Conservation (phyloP, 78 protist genomes). For the Cyanophora paradoxa region DNA sequence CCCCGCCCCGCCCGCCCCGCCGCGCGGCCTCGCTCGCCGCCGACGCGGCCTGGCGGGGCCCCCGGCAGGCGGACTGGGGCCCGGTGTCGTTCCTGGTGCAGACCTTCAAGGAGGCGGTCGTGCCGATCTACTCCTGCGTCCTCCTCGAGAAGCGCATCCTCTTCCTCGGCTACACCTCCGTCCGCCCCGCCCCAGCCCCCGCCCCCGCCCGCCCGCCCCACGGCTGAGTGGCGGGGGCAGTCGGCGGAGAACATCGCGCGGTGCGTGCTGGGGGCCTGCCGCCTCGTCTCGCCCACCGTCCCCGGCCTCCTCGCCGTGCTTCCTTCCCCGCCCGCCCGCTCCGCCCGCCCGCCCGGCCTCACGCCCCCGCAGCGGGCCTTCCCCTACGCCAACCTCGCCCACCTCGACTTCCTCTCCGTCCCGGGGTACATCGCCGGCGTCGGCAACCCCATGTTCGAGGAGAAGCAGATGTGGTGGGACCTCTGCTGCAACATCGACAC, state of each 20-base stretch:
- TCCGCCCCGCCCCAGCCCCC: too few relatives aligned
- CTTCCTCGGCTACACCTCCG: slow-evolving; percentile 67
- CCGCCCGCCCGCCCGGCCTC: slow-evolving; percentile 57
- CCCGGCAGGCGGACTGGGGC: too few relatives aligned
- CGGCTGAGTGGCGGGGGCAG: too few relatives aligned
- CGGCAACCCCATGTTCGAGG: slow-evolving; percentile 69
- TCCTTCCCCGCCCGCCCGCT: slow-evolving; percentile 21
- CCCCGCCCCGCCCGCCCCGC: too few relatives aligned
- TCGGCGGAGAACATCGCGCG: slow-evolving; percentile 53
- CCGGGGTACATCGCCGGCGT: slow-evolving; percentile 69
- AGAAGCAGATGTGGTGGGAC: slow-evolving; percentile 71
- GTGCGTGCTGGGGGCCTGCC: background rate
- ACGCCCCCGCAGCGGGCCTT: slow-evolving; percentile 39
- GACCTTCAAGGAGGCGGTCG: slow-evolving; percentile 51
- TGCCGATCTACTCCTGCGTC: slow-evolving; percentile 70
- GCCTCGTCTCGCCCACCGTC: background rate
- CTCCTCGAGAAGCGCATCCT: slow-evolving; percentile 59
- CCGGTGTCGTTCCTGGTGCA: too few relatives aligned
- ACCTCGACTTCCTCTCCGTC: slow-evolving; percentile 38
- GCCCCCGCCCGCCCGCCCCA: too few relatives aligned
- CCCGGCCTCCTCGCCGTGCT: background rate
- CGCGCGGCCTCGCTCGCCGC: too few relatives aligned
- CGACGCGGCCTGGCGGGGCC: too few relatives aligned
- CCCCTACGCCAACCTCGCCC: slow-evolving; percentile 60
- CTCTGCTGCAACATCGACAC: slow-evolving; percentile 60